phyloP scores from a whole-genome alignment of 352 stramenopile genomes.

The Phytopythium sindhum region DNA sequence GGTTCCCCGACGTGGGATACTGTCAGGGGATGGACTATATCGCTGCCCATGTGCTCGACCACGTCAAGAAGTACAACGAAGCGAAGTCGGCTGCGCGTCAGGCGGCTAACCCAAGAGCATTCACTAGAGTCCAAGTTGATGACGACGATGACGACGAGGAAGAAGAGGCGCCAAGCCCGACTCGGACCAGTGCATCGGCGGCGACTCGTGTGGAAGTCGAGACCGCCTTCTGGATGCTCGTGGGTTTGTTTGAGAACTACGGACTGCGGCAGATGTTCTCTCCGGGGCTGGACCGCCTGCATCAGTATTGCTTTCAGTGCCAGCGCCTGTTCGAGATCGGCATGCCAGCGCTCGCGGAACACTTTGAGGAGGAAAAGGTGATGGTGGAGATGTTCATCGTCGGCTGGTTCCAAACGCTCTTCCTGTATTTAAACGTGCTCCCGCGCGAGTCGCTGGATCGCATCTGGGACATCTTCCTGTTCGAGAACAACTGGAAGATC shows the following conservation, averaged over 20 bases:
- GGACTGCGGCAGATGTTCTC: constrained; percentile 78
- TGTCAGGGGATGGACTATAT: constrained; percentile 90
- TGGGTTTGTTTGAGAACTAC: constrained; percentile 80
- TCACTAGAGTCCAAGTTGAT: constrained; percentile 5
- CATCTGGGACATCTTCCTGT: constrained; percentile 87
- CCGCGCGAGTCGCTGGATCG: constrained; percentile 61
- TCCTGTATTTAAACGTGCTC: constrained; percentile 83
- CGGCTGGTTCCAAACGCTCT: constrained; percentile 87
- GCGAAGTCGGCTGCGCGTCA: constrained; percentile 20
- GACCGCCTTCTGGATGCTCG: constrained; percentile 76
- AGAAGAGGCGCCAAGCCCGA: constrained; percentile 17
- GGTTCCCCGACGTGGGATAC: constrained; percentile 82
- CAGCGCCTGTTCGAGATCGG: constrained; percentile 63
- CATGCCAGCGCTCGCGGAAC: constrained; percentile 48
- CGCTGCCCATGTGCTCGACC: constrained; percentile 72
- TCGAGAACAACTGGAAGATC: constrained; percentile 87
- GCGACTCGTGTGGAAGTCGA: constrained; percentile 57
- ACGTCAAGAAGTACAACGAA: constrained; percentile 71
- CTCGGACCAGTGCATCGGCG: constrained; percentile 20
- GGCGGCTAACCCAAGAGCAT: constrained; percentile 2
- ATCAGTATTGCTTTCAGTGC: constrained; percentile 81
- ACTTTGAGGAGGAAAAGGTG: constrained; percentile 78
- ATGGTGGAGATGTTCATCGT: constrained; percentile 87
- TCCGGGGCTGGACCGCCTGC: constrained; percentile 60
- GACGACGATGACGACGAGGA: constrained; percentile 11